Evolutionary conservation across 2,329 filamentous ascomycete genomes (phyloP).

Genomic region (Stachybotrys chartarum): DNA sequence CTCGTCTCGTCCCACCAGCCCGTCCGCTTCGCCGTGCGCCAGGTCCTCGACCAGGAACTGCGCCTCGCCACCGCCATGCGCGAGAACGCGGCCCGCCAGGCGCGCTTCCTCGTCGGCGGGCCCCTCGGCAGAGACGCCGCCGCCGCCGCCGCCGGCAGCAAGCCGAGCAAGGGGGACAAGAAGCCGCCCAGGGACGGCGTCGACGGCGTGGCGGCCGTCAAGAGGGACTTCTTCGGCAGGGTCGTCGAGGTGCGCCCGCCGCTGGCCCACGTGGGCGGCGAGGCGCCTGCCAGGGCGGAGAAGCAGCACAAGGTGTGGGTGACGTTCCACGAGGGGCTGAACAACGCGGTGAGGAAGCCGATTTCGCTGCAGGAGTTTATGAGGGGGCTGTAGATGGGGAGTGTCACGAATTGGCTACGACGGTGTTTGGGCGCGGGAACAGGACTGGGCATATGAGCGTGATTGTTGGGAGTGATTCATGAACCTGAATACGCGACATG

Average conservation of each 20-base stretch:
- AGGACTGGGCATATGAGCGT: too few relatives aligned
- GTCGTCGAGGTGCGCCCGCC: slow-evolving; percentile 42
- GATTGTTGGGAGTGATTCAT: too few relatives aligned
- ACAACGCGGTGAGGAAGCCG: slow-evolving; percentile 86
- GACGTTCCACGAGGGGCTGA: slow-evolving; percentile 82
- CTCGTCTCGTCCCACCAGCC: slow-evolving; percentile 56
- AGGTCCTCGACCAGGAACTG: slow-evolving; percentile 88
- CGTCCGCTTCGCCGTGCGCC: slow-evolving; percentile 85
- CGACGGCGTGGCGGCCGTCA: slow-evolving; percentile 37
- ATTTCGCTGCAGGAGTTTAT: slow-evolving; percentile 76
- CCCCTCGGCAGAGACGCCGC: slow-evolving; percentile 10
- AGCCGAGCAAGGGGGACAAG: slow-evolving; percentile 4
- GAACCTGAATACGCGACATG: too few relatives aligned
- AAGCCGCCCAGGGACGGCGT: slow-evolving; percentile 11
- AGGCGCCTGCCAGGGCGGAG: slow-evolving; percentile 14
- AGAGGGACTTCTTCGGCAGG: slow-evolving; percentile 82
- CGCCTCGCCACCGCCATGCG: slow-evolving; percentile 62
- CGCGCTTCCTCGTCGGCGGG: slow-evolving; percentile 51
- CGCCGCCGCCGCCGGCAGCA: slow-evolving; percentile 1
- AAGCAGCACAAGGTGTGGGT: slow-evolving; percentile 66
- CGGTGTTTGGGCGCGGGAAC: too few relatives aligned
- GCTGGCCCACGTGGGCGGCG: slow-evolving; percentile 32
- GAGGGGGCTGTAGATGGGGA: slow-evolving; percentile 46
- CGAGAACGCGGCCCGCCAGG: slow-evolving; percentile 58
- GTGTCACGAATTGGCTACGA: background rate